A percentile compares a stretch with the other conserved stretches of the same genome.
phyloP scores from a whole-genome alignment of 2,329 filamentous ascomycete species.

The Ophioceras dolichostomum region DNA sequence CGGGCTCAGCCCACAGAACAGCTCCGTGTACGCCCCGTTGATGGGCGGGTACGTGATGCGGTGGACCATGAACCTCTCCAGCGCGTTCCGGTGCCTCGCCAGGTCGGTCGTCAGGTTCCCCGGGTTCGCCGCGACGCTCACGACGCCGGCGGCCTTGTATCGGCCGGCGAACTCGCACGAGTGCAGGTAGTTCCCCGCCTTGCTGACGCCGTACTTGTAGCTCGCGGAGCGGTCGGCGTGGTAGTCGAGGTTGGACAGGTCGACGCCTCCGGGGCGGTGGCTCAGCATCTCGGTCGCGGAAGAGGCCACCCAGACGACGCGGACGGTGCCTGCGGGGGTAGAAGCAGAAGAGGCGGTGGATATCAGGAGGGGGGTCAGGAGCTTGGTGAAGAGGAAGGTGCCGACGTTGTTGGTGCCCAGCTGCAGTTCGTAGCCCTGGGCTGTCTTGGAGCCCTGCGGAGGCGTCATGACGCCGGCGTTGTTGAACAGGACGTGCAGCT shows the following conservation, averaged over 20 bases:
- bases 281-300: conserved; percentile 5
- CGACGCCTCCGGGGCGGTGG: conserved; percentile 5
- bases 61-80: conserved; percentile 3
- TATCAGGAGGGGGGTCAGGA: conserved; percentile 11
- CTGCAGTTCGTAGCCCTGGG: conserved; percentile 29
- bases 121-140: conserved; percentile 14
- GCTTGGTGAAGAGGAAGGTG: conserved; percentile 11
- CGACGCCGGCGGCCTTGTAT: conserved; percentile 10
- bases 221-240: neutral
- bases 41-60: conserved; percentile 6
- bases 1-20: conserved; percentile 23
- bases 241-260: conserved; percentile 6
- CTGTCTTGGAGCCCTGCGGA: conserved; percentile 15
- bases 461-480: conserved; percentile 25
- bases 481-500: conserved; percentile 24
- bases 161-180: conserved; percentile 12
- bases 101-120: conserved; percentile 15
- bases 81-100: conserved; percentile 5
- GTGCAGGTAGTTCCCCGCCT: conserved; percentile 12
- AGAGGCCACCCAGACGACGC: conserved; percentile 14
- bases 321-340: conserved; percentile 3
- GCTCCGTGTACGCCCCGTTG: conserved; percentile 24
- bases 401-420: conserved; percentile 9
- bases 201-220: conserved; percentile 12
- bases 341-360: conserved; percentile 6